phyloP scores from a whole-genome alignment of 441 rosid genomes.

The Lepidium campestre region DNA sequence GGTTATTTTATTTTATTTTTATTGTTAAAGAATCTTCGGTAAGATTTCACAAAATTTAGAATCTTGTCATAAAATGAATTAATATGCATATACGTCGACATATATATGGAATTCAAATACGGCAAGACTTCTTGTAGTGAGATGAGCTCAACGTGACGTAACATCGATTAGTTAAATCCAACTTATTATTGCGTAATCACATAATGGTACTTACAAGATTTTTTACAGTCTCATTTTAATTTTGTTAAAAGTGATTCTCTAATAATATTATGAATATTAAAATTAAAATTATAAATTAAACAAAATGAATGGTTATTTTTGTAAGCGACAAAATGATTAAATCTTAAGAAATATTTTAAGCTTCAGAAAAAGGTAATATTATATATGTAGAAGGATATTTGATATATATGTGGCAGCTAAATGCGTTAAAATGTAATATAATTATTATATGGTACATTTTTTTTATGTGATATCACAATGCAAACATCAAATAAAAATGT shows the following conservation, averaged over 20 bases:
- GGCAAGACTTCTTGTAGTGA: constrained; percentile 10
- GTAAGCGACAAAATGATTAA: too few relatives aligned
- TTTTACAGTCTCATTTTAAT: too few relatives aligned
- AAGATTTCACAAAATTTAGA: constrained; percentile 11
- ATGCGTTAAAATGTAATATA: not conserved
- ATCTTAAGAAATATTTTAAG: too few relatives aligned
- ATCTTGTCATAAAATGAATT: not conserved
- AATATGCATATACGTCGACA: not conserved
- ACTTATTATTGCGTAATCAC: not conserved
- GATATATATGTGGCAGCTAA: not conserved
- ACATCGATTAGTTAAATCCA: not conserved
- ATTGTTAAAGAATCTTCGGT: constrained; percentile 8
- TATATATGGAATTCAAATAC: constrained; percentile 1
- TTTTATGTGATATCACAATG: not conserved
- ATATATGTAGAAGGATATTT: not conserved
- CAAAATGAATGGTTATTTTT: too few relatives aligned
- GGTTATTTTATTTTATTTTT: not conserved
- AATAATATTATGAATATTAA: too few relatives aligned
- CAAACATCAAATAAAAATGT: not conserved
- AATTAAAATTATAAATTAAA: too few relatives aligned
- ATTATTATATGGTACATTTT: not conserved
- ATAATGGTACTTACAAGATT: not conserved
- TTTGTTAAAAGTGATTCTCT: too few relatives aligned
- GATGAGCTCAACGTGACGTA: constrained; percentile 20
- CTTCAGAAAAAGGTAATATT: not conserved